Conservation (phyloP, 2,329 filamentous ascomycete species). For the Zymoseptoria crescenta region DNA sequence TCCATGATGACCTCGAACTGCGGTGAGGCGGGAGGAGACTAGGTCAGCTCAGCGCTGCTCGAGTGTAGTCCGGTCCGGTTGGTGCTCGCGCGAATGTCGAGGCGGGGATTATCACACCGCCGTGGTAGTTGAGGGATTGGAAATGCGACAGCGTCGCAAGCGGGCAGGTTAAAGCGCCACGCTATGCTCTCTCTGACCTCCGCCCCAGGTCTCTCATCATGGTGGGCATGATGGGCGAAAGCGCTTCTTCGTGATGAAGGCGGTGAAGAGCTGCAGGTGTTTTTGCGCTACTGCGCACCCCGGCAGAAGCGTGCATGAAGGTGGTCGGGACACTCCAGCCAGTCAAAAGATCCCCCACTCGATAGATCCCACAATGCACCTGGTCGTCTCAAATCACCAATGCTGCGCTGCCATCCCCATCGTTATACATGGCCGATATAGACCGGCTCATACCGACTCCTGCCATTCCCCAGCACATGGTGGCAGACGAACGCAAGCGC, state of each 20-base stretch:
- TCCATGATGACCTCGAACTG: conserved; percentile 31
- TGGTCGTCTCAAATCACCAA: too few relatives aligned
- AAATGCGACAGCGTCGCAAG: not conserved
- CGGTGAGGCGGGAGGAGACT: conserved; percentile 6
- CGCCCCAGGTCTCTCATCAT: not conserved
- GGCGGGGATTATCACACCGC: not conserved
- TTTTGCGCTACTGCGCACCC: not conserved
- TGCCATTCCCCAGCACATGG: too few relatives aligned
- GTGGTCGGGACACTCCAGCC: not conserved
- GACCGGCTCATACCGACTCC: too few relatives aligned
- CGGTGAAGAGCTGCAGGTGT: not conserved
- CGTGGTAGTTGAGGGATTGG: not conserved
- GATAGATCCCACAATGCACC: too few relatives aligned
- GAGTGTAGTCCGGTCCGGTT: not conserved
- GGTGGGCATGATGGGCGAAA: not conserved
- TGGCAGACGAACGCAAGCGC: too few relatives aligned
- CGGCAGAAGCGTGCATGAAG: not conserved
- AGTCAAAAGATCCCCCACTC: too few relatives aligned
- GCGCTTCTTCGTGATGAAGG: not conserved
- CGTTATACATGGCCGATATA: too few relatives aligned
- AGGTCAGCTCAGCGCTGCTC: not conserved
- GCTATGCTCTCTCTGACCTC: not conserved
- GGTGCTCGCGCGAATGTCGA: not conserved
- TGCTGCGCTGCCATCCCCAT: too few relatives aligned
- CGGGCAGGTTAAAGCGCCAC: not conserved